Evolutionary conservation across 495 filamentous ascomycete species (phyloP).

Genomic region (Arthonia radiata): DNA sequence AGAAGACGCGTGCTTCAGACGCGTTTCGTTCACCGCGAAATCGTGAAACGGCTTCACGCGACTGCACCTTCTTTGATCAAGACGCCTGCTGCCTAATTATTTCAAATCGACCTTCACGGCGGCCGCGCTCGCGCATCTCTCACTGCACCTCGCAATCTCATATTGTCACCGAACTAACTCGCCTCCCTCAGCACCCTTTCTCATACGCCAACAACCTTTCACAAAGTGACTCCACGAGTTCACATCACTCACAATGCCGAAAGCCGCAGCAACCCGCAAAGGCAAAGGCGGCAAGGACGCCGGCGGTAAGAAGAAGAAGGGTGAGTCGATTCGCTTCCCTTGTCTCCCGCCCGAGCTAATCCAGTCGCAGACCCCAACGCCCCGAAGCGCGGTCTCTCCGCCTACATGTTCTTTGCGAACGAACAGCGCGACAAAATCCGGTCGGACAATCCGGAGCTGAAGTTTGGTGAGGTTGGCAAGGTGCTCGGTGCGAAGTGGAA

Average conservation of each 20-base stretch:
- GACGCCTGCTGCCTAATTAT: too few species aligned
- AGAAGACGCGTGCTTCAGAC: too few species aligned
- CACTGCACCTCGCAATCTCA: too few species aligned
- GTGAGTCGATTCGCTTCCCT: constrained; percentile 18
- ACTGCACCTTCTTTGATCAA: too few species aligned
- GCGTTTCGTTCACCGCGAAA: too few species aligned
- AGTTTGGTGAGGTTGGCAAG: constrained; percentile 98
- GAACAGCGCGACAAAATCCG: constrained; percentile 95
- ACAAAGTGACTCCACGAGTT: too few species aligned
- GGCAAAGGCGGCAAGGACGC: constrained; percentile 15
- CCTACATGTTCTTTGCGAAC: constrained; percentile 99
- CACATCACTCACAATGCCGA: constrained; percentile 40
- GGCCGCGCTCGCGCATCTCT: too few species aligned
- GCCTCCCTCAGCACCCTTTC: too few species aligned
- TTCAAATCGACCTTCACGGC: too few species aligned
- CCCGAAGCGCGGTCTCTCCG: constrained; percentile 95
- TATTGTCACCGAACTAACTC: too few species aligned
- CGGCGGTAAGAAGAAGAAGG: constrained; percentile 58
- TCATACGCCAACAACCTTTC: too few species aligned
- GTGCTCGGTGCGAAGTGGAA: constrained; percentile 96
- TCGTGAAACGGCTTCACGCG: too few species aligned
- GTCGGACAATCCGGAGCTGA: constrained; percentile 94
- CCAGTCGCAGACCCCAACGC: constrained; percentile 63
- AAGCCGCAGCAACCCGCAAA: constrained; percentile 36
- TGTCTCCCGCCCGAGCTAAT: constrained; percentile 1